Evolutionary conservation across 2,329 filamentous ascomycete genomes (phyloP), one percentile per base, ranked within the genome.

Genomic region (Aspergillus pseudoglaucus): DNA sequence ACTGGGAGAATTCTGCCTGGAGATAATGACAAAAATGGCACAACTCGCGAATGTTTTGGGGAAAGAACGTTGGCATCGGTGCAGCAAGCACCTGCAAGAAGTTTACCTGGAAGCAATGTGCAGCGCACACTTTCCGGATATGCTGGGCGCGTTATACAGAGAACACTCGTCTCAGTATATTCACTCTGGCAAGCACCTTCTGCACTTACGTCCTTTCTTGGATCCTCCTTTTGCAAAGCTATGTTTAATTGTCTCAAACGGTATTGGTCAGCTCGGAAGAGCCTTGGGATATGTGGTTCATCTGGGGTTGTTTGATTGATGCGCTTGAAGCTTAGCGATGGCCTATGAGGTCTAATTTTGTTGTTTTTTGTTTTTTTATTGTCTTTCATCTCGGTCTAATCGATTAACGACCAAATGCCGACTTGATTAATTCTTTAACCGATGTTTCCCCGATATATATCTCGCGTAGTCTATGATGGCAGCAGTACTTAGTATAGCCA

Each of bases 201-300:
- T 35, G 45, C 47, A 6, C n/a, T 48, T 18, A 44, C 45, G 14
- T 58, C 58, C 8, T 53, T 33, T 48, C 42, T 51, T n/a, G 49
- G 52, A 3, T 22, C 20, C 6, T 42, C 49, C 30, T 42, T 58
- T 18, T 50, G 52, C 35, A 53, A 42, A 33, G 15, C 56, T 33
- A 47, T 51, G n/a, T n/a, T 54, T 9, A 44, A 48, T 40, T 56
- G 51, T 47, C 55, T 49, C 25, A 46, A 47, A 41, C 46, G 53
- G 30, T 48, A 50, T 47, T 48, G 44, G 44, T 43, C 47, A 17
- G 44, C 39, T 33, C 47, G 53, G 45, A 58, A 57, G 49, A 54
- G 53, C 17, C 15, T 39, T 18, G 37, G 37, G 10, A 18, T 20
- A 18, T 39, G 37, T 20, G 17, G 37, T 12, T 39, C 17, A 6